Evolutionary conservation across 345 rosid species (phyloP).

Genomic region (Chamaenerion angustifolium): DNA sequence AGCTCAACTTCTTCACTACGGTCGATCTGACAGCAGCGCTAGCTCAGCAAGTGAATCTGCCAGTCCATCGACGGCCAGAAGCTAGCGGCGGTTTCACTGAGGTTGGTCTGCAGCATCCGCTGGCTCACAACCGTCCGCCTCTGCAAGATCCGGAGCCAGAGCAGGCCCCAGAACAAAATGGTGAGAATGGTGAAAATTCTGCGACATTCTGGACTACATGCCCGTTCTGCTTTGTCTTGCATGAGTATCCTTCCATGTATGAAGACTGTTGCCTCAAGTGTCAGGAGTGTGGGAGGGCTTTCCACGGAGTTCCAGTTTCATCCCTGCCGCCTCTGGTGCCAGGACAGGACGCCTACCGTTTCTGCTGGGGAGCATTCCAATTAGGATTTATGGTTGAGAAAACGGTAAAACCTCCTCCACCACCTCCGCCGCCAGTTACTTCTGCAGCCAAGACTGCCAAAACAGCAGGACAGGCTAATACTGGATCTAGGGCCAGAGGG

Average conservation of each 20-base stretch:
- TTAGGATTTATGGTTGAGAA: slow-evolving; percentile 38
- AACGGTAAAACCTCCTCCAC: slow-evolving; percentile 11
- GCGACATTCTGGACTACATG: slow-evolving; percentile 85
- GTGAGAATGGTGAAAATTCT: slow-evolving; percentile 9
- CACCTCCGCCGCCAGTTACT: no score
- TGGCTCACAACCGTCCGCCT: neutral
- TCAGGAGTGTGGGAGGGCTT: slow-evolving; percentile 56
- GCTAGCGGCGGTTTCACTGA: neutral
- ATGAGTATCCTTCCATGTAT: slow-evolving; percentile 68
- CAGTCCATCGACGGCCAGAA: slow-evolving; percentile 25
- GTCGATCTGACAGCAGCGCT: slow-evolving; percentile 33
- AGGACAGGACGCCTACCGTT: slow-evolving; percentile 72
- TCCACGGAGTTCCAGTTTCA: slow-evolving; percentile 46
- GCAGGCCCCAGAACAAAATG: neutral
- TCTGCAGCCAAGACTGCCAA: no score
- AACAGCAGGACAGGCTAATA: no score
- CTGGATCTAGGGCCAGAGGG: no score
- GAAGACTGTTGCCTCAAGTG: slow-evolving; percentile 75
- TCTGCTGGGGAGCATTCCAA: slow-evolving; percentile 82
- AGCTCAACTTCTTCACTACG: slow-evolving; percentile 36
- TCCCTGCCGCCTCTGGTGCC: slow-evolving; percentile 64
- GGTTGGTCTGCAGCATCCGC: slow-evolving; percentile 5
- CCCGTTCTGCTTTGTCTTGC: slow-evolving; percentile 67
- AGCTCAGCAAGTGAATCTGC: slow-evolving; percentile 17
- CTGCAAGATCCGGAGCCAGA: slow-evolving; percentile 2